These are phyloP conservation scores for Camellia lanceoleosa DNA, from an alignment of 148 eudicot genomes.

Conservation along the genomic window DNA sequence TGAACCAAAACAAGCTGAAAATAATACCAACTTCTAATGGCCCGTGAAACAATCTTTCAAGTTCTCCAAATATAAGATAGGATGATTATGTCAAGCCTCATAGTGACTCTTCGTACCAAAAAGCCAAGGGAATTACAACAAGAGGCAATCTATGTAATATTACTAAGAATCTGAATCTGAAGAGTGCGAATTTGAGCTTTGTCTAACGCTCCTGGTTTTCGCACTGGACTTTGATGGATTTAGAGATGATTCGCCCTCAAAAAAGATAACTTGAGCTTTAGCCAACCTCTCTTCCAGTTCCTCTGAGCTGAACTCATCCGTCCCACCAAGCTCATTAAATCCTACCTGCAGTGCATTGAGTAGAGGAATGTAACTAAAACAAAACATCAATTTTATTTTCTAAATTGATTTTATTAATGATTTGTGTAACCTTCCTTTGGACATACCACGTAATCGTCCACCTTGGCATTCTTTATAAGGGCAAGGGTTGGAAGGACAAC, in stretches of 20 bases:
- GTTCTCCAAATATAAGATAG: not conserved
- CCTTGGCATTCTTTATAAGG: constrained; percentile 83
- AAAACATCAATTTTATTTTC: not conserved
- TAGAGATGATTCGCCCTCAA: constrained; percentile 82
- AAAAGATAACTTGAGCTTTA: constrained; percentile 60
- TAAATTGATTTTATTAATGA: not conserved
- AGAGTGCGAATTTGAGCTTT: constrained; percentile 54
- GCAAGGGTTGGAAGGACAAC: constrained; percentile 93
- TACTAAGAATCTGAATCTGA: constrained; percentile 69
- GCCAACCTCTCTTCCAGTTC: constrained; percentile 91
- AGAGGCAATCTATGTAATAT: not conserved
- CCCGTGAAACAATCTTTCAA: not conserved
- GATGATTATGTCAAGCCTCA: not conserved
- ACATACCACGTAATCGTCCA: constrained; percentile 91
- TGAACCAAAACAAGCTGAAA: not conserved
- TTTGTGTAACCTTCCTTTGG: not conserved
- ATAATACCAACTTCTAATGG: not conserved
- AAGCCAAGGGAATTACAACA: constrained; percentile 1
- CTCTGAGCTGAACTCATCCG: constrained; percentile 86
- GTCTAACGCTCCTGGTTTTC: constrained; percentile 65
- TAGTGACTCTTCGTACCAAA: not conserved
- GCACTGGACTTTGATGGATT: constrained; percentile 49
- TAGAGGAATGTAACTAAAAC: not conserved
- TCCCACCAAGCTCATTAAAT: constrained; percentile 89
- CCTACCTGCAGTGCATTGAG: constrained; percentile 58